Evolutionary conservation across 1,284 basidiomycete species (phyloP), one percentile per base, ranked within the genome.

Genomic region (Blastosporella zonata): DNA sequence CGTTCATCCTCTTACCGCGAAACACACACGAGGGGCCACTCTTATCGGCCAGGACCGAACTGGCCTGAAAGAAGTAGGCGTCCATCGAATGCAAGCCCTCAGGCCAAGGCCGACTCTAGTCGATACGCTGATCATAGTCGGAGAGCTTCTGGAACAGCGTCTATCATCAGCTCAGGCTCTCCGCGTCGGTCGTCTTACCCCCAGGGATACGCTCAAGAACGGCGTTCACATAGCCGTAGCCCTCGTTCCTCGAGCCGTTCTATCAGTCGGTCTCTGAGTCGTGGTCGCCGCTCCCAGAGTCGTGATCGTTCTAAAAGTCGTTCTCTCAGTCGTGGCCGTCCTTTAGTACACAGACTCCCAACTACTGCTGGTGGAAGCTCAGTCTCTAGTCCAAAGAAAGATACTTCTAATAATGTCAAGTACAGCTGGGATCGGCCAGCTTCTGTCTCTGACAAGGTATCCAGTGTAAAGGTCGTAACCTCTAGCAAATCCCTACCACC

Each of bases 1-100:
- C 73, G 72, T 28, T 74, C 75, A 47, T 61, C 62, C 55, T 58
- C 52, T 57, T 67, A 62, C 58, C 66, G 60, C 36, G 69, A 55
- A 21, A 44, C 56, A 22, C 62, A 68, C 15, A 46, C 62, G 39
- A 59, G 63, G 17, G 62, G 64, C 48, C 65, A 72, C 44, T 66
- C 65, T 13, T 73, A 79, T 55, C 66, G 76, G 47, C 75, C 75
- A 37, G 62, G 60, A 54, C 46, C 51, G 6, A 46, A 9, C 36
- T 50, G 51, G 41, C 20, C 27, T 37, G 47, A 40, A 28, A 43
- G 47, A 29, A 36, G 31, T 12, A 28, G 48, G 15, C 52, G 46
- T 35, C 21, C 43, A 9, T 35, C 49, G 20, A 52, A 48, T 22
- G 31, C 18, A 28, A 55, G 48, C 33, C 40, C 52, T 41, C 40